Percentiles rank a stretch among this genome's conserved stretches.
phyloP scores from a whole-genome alignment of 2,329 filamentous ascomycete species.

The Colletotrichum sidae region DNA sequence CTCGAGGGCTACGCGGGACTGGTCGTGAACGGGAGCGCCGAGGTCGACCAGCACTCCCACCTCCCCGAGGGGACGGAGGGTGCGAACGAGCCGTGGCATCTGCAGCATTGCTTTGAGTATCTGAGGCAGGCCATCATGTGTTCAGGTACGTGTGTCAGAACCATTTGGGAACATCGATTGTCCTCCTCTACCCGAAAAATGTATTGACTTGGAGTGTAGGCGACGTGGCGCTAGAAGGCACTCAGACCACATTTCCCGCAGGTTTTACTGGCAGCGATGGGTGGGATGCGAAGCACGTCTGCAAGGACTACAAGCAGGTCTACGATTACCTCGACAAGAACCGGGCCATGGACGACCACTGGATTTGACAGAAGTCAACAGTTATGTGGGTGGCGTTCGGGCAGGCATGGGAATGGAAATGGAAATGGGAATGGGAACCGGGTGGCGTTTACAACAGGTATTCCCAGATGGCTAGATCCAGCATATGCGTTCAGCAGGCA shows the following conservation, averaged over 20 bases:
- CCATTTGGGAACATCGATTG: background rate
- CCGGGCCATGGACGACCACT: constrained; percentile 48
- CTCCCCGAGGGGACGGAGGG: constrained; percentile 41
- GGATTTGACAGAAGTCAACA: constrained; percentile 47
- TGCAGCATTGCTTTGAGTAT: constrained; percentile 55
- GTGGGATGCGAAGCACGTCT: constrained; percentile 57
- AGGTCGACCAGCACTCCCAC: constrained; percentile 37
- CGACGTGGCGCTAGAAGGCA: constrained; percentile 50
- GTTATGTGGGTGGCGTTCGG: constrained; percentile 3
- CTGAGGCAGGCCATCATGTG: constrained; percentile 49
- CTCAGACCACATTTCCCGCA: constrained; percentile 53
- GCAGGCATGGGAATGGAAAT: background rate
- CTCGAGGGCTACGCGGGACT: constrained; percentile 46
- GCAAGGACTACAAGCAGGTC: constrained; percentile 52
- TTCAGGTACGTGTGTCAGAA: background rate
- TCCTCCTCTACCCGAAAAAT: too few relatives aligned
- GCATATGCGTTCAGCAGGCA: too few relatives aligned
- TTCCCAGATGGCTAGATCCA: too few relatives aligned
- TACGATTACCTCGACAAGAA: constrained; percentile 48
- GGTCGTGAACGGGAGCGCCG: constrained; percentile 31
- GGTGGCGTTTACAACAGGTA: too few relatives aligned
- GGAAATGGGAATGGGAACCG: too few relatives aligned
- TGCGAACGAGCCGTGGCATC: constrained; percentile 45
- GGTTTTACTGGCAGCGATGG: constrained; percentile 53
- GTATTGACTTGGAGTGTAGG: constrained; percentile 29